Evolutionary conservation across 768 basidiomycete species (phyloP).

Genomic region (Leccinum subgranulosum): DNA sequence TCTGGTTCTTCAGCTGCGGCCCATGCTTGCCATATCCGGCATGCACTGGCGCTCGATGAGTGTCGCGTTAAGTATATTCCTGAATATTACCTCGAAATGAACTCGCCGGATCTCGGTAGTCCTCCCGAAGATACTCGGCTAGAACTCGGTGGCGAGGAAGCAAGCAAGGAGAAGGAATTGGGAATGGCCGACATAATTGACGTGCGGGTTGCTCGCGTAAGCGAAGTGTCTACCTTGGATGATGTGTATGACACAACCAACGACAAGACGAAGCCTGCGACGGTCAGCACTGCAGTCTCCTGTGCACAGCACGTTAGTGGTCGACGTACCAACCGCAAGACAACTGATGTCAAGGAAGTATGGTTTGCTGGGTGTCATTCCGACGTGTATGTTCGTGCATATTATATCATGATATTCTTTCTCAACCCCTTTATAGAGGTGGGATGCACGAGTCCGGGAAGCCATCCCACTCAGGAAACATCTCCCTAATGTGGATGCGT

Average conservation of each 20-base stretch:
- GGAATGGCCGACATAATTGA: neutral
- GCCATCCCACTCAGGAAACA: conserved; percentile 12
- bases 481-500: conserved; percentile 31
- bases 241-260: neutral
- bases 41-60: conserved; percentile 62
- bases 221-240: conserved; percentile 1
- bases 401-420: neutral
- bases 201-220: neutral
- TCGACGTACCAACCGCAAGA: neutral
- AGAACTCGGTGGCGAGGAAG: neutral
- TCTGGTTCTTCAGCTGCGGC: conserved; percentile 56
- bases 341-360: conserved; percentile 34
- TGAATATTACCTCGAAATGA: conserved; percentile 30
- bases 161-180: neutral
- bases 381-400: conserved; percentile 24
- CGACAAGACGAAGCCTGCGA: neutral
- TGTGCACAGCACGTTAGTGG: neutral
- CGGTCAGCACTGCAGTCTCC: neutral
- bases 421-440: conserved; percentile 6
- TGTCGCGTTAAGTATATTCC: conserved; percentile 55
- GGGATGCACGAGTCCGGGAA: conserved; percentile 14
- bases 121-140: conserved; percentile 25
- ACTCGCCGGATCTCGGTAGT: conserved; percentile 13
- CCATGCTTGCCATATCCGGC: conserved; percentile 55
- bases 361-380: conserved; percentile 31